Base-by-base conservation (phyloP, 148 eudicot species). In the Heliamphora exappendiculata region DNA sequence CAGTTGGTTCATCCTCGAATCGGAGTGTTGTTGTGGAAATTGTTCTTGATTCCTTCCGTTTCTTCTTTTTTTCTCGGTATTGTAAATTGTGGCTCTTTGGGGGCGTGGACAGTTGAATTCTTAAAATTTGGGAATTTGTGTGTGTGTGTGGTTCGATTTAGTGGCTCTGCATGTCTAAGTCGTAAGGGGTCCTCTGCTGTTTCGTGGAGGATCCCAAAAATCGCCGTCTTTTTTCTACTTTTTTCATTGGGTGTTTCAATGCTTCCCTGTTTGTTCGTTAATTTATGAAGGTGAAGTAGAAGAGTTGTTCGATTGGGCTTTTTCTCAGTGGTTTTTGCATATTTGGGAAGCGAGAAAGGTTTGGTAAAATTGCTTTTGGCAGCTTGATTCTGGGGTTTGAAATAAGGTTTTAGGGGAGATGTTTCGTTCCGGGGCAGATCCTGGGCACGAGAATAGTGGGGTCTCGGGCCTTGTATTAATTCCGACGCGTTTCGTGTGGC, bases 401-500 rank as follows among this genome's bases (percentile, higher is more conserved):
- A 36, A 17, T 33, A 8, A 3, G 34, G 70, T 36, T 19, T 50
- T 39, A 20, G 26, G 37, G 51, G 44, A 79, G 70, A 85, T 82
- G 87, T 82, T 82, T 75, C 31, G 73, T 57, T 58, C 80, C 37
- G 75, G 78, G 63, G 59, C 66, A 20, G 79, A 81, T 72, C 34
- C 37, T 63, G 72, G 78, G 67, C 73, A 47, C 29, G 81, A 64
- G 69, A 69, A 77, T 39, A 49, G 45, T 29, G 77, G 77, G 64
- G 81, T 24, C 0, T 55, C 73, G 0, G 79, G 81, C 26, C 54
- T 73, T 10, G 67, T 53, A 5, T 31, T 81, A 55, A 53, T 83
- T 19, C 85, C 86, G 19, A 81, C 82, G 5, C 80, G 82, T 22
- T 86, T 88, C 26, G 86, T 83, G 70, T 88, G 91, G 91, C 85